phyloP scores from a whole-genome alignment of 73 alveolate genomes.

The Durusdinium trenchii region DNA sequence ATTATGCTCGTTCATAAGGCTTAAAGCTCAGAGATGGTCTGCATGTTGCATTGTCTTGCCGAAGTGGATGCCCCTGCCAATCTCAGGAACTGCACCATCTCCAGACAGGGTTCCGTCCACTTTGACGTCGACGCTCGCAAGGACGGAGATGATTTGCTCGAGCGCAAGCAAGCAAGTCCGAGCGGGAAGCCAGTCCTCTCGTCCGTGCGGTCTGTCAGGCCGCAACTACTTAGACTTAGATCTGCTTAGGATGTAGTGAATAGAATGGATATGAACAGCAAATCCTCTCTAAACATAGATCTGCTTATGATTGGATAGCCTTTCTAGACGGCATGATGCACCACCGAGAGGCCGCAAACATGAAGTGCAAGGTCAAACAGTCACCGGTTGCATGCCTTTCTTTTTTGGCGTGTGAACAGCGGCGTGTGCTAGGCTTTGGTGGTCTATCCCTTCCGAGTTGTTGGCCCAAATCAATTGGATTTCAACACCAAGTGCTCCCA shows the following conservation, averaged over 20 bases:
- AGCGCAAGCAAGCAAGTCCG: neutral
- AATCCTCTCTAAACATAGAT: too few relatives aligned
- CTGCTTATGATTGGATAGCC: too few relatives aligned
- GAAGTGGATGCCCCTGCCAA: too few relatives aligned
- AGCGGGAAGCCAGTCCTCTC: neutral
- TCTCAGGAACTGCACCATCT: conserved; percentile 55
- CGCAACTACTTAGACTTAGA: too few relatives aligned
- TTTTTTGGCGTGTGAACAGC: too few relatives aligned
- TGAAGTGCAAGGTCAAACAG: too few relatives aligned
- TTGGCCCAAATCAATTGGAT: neutral
- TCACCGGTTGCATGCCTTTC: too few relatives aligned
- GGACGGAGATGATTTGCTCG: neutral
- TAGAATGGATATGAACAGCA: too few relatives aligned
- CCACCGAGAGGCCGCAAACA: too few relatives aligned
- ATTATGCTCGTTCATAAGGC: neutral
- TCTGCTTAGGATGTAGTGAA: too few relatives aligned
- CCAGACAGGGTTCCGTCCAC: conserved; percentile 16
- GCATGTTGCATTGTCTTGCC: neutral
- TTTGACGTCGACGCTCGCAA: conserved; percentile 44
- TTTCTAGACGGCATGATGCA: too few relatives aligned
- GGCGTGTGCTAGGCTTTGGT: conserved; percentile 37
- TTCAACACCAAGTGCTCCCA: conserved; percentile 49
- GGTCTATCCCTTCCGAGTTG: conserved; percentile 76
- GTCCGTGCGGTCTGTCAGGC: neutral
- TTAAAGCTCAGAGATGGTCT: neutral